Percentiles rank a stretch among this genome's conserved stretches.
These are phyloP conservation scores for Venturia oleaginea DNA, from an alignment of 2,329 filamentous ascomycete species.

Conservation along the genomic window DNA sequence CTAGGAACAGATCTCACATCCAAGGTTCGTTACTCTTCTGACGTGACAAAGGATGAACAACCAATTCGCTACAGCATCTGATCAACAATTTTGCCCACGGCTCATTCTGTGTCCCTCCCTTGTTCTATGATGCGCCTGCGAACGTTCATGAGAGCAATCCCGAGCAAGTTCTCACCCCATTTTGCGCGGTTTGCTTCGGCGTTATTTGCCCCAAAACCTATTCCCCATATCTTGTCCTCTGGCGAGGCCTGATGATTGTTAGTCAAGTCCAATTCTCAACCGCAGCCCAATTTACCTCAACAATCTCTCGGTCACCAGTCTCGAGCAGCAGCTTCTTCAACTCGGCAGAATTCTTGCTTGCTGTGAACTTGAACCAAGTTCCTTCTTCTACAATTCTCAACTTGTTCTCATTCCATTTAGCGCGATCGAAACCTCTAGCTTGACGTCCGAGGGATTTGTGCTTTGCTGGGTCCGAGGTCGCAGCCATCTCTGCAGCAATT, in stretches of 20 bases:
- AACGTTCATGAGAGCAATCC: conserved; percentile 13
- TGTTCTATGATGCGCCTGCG: conserved; percentile 6
- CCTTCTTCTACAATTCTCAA: conserved; percentile 10
- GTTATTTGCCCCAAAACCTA: conserved; percentile 9
- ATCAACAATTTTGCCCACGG: neutral
- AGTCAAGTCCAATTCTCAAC: neutral
- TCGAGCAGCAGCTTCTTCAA: conserved; percentile 5
- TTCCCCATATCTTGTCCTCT: conserved; percentile 13
- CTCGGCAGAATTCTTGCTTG: conserved; percentile 1
- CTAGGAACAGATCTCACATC: neutral
- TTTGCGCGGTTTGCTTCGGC: conserved; percentile 7
- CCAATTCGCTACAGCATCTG: neutral
- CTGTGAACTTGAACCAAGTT: conserved; percentile 12
- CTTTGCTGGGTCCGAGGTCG: conserved; percentile 21
- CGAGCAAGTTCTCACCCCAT: conserved; percentile 11
- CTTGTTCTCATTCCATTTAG: conserved; percentile 19
- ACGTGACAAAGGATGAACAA: neutral
- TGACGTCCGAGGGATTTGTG: conserved; percentile 24
- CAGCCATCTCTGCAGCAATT: conserved; percentile 9
- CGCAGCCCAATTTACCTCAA: conserved; percentile 3
- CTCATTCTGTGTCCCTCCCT: neutral
- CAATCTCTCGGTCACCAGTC: conserved; percentile 12
- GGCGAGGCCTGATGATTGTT: conserved; percentile 9
- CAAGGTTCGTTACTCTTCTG: neutral
- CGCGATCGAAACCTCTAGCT: conserved; percentile 22